A percentile compares a stretch with the other conserved stretches of the same genome.
These are phyloP conservation scores for Kodamaea derodonti DNA, from an alignment of 1,139 yeast genomes.

Conservation along the genomic window DNA sequence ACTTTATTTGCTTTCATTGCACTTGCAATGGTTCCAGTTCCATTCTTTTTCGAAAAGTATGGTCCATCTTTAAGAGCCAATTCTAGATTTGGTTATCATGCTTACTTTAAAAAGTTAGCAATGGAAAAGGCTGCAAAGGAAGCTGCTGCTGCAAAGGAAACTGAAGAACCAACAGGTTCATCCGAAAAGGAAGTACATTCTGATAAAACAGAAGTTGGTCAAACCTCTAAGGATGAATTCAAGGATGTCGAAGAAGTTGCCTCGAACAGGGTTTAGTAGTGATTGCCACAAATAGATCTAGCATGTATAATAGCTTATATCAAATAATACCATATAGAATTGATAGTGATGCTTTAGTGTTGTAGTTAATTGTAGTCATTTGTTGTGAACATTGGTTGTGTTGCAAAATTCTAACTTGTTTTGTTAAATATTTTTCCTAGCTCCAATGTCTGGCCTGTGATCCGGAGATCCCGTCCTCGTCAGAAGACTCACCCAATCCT, in stretches of 20 bases:
- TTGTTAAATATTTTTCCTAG: no score
- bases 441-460: no score
- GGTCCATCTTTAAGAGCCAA: constrained; percentile 19
- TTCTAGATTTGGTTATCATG: constrained; percentile 47
- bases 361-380: no score
- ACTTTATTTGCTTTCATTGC: constrained; percentile 23
- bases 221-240: constrained; percentile 1
- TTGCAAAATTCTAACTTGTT: no score
- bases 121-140: constrained; percentile 20
- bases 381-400: no score
- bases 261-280: constrained; percentile 8
- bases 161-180: constrained; percentile 4
- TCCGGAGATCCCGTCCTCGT: no score
- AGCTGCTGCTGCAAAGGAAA: constrained; percentile 11
- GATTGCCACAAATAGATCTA: no score
- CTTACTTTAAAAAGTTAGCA: constrained; percentile 33
- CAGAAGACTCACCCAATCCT: no score
- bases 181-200: constrained; percentile 1
- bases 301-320: no score
- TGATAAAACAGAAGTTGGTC: background rate
- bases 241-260: constrained; percentile 6
- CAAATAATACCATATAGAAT: no score
- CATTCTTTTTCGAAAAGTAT: constrained; percentile 17
- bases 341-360: no score
- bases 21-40: constrained; percentile 25